Evolutionary conservation across 2,329 filamentous ascomycete genomes (phyloP), one percentile per base, ranked within the genome.

Genomic region (Aspergillus latus): DNA sequence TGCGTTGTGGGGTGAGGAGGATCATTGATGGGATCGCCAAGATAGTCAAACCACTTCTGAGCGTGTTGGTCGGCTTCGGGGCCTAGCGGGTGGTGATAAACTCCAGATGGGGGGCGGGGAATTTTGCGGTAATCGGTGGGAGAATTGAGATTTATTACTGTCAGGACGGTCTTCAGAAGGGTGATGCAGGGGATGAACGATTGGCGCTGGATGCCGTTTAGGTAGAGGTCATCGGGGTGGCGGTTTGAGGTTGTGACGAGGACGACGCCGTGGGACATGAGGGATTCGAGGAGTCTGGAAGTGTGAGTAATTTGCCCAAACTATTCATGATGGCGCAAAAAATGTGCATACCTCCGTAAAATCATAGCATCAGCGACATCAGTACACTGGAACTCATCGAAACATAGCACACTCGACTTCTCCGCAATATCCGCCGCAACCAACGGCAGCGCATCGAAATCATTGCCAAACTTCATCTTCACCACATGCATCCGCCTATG

Each of bases 351-450:
- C 80, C 90, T 83, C 66, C 94, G 84, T 64, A 99, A 73, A 66
- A 99, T 99, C 94, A 99, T 99, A 65, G 94, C 94, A 77, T 97
- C 93, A 13, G 94, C 94, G 32, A 99, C 93, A 75, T 99, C 94
- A 39, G 94, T 99, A 70, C 92, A 97, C 72, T 99, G 94, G 70
- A 99, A 99, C 77, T 99, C 94, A 74, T 99, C 94, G 71, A 99
- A 99, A 74, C 94, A 99, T 40, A 99, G 80, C 28, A 99, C 90
- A 56, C 88, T 91, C 34, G 87, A 88, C 60, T 87, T 82, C 67
- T 91, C 85, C 5, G 94, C 94, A 70, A 99, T 94, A 69, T 94
- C 88, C n/a, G 93, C 94, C 2, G 93, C 93, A 15, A 99, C 88
- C 70, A 95, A 94, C 0, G 93, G 93, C 44, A 97, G 84, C 0